Evolutionary conservation across 768 basidiomycete genomes (phyloP).

Genomic region (Tremella mesenterica): DNA sequence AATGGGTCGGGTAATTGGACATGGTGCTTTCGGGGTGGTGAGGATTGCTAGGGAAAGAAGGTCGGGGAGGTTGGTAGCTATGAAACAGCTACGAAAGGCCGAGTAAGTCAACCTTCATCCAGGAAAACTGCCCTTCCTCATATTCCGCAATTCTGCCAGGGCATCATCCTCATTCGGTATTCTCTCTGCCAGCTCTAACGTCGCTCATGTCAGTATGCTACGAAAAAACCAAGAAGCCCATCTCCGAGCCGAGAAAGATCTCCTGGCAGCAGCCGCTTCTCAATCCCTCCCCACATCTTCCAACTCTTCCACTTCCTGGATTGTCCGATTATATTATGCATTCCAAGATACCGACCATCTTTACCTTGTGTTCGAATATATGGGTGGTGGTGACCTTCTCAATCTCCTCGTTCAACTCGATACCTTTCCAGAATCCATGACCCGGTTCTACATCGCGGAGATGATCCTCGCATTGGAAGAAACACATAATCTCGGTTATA

Average conservation of each 20-base stretch:
- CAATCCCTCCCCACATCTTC: slow-evolving; percentile 8
- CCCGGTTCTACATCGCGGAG: slow-evolving; percentile 89
- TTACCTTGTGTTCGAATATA: slow-evolving; percentile 89
- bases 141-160: too few species aligned
- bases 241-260: slow-evolving; percentile 87
- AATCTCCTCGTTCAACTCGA: slow-evolving; percentile 82
- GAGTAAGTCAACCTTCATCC: slow-evolving; percentile 30
- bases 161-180: too few species aligned
- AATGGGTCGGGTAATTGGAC: slow-evolving; percentile 87
- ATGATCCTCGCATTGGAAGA: slow-evolving; percentile 91
- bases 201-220: slow-evolving; percentile 56
- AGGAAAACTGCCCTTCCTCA: slow-evolving; percentile 58
- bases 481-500: slow-evolving; percentile 88
- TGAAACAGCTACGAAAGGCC: slow-evolving; percentile 72
- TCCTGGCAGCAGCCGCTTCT: slow-evolving; percentile 75
- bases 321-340: slow-evolving; percentile 79
- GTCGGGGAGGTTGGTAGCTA: slow-evolving; percentile 75
- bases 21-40: slow-evolving; percentile 95
- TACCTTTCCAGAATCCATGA: slow-evolving; percentile 42
- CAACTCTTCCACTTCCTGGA: slow-evolving; percentile 71
- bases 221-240: slow-evolving; percentile 96
- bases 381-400: slow-evolving; percentile 93
- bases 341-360: slow-evolving; percentile 74
- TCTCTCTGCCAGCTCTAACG: slow-evolving; percentile 3
- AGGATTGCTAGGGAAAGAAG: slow-evolving; percentile 76